These are phyloP conservation scores for Trametes gibbosa DNA, from an alignment of 768 basidiomycete species.

Conservation along the genomic window DNA sequence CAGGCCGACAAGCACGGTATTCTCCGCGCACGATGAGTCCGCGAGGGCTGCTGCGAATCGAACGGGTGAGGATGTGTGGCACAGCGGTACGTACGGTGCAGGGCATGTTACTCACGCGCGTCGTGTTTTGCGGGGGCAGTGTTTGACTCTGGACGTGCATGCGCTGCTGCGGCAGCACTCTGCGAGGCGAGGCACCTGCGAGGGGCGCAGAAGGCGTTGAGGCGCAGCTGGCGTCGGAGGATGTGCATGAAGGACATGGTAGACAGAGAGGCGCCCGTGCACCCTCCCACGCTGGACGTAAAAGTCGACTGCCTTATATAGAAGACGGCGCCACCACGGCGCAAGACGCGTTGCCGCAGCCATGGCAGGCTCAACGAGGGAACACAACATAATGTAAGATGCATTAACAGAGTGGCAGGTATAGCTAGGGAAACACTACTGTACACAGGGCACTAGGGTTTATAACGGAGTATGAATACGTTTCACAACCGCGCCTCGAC, in stretches of 20 bases:
- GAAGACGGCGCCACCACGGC: neutral
- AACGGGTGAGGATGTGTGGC: neutral
- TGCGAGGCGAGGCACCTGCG: conserved; percentile 24
- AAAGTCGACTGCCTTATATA: conserved; percentile 1
- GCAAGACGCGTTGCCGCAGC: neutral
- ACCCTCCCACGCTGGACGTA: neutral
- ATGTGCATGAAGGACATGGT: conserved; percentile 29
- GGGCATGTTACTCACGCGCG: neutral
- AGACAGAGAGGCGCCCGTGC: conserved; percentile 8
- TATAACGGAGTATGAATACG: neutral
- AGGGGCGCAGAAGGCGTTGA: conserved; percentile 20
- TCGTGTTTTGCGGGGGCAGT: neutral
- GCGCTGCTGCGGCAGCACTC: conserved; percentile 4
- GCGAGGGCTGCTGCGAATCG: conserved; percentile 19
- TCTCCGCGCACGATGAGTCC: conserved; percentile 63
- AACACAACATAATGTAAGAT: neutral
- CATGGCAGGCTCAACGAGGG: neutral
- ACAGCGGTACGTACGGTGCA: neutral
- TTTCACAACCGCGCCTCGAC: neutral
- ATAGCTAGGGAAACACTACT: conserved; percentile 1
- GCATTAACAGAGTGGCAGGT: neutral
- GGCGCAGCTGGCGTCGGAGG: conserved; percentile 24
- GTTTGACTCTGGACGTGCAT: neutral
- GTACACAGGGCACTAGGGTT: neutral
- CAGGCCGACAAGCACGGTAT: conserved; percentile 75